Conservation (phyloP, 2,329 filamentous ascomycete species). For the Ophiocordyceps australis region DNA sequence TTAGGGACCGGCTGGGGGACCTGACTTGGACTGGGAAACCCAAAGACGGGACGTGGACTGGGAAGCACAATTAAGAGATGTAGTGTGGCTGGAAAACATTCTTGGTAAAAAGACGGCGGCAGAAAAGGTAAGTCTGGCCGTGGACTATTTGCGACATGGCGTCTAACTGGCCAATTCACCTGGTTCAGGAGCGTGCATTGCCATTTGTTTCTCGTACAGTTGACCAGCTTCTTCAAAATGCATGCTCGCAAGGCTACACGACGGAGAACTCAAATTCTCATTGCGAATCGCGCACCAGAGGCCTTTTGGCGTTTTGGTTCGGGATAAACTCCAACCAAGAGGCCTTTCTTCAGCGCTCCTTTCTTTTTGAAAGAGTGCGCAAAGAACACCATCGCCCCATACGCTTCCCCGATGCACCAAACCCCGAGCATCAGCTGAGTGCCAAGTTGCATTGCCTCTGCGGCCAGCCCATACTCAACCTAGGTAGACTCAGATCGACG, state of each 20-base stretch:
- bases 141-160: no score
- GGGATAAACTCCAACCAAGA: slow-evolving; percentile 29
- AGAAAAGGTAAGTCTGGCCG: slow-evolving; percentile 19
- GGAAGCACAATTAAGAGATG: slow-evolving; percentile 22
- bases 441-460: slow-evolving; percentile 55
- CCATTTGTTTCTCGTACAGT: slow-evolving; percentile 28
- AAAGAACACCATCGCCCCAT: slow-evolving; percentile 10
- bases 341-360: slow-evolving; percentile 45
- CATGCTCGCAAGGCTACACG: slow-evolving; percentile 15
- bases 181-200: slow-evolving; percentile 24
- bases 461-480: slow-evolving; percentile 35
- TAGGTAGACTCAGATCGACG: slow-evolving; percentile 15
- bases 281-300: slow-evolving; percentile 25
- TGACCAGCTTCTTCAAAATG: slow-evolving; percentile 24
- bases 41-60: slow-evolving; percentile 18
- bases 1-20: no score
- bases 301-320: slow-evolving; percentile 25
- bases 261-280: slow-evolving; percentile 15
- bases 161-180: no score
- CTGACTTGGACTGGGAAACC: slow-evolving; percentile 11
- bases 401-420: not conserved
- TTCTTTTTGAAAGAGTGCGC: slow-evolving; percentile 39
- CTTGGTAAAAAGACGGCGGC: slow-evolving; percentile 13
- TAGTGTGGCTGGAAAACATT: slow-evolving; percentile 23
- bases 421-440: slow-evolving; percentile 35